Percentiles rank a stretch among this genome's conserved stretches.
These are phyloP conservation scores for Cladosporium velox DNA, from an alignment of 2,329 filamentous ascomycete genomes.

Conservation along the genomic window DNA sequence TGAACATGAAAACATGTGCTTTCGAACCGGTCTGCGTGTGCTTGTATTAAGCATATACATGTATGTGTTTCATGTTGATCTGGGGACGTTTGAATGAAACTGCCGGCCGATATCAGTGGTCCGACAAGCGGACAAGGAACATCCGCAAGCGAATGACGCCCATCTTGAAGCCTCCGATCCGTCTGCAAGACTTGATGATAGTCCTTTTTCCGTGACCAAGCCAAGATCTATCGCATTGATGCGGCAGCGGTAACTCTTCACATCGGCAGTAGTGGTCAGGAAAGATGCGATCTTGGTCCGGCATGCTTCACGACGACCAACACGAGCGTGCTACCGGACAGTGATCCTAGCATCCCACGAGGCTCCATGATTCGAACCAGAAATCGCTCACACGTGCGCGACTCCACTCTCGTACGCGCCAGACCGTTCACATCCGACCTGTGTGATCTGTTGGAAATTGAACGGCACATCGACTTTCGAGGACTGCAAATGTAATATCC, in stretches of 20 bases:
- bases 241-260: not conserved
- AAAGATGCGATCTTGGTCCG: not conserved
- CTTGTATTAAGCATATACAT: too few relatives aligned
- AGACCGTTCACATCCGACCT: not conserved
- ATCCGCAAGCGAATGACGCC: not conserved
- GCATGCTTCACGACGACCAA: not conserved
- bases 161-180: not conserved
- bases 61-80: too few relatives aligned
- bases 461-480: not conserved
- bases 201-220: not conserved
- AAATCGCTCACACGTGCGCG: not conserved
- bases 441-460: not conserved
- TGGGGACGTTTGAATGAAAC: too few relatives aligned
- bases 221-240: accelerated
- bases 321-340: not conserved
- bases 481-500: not conserved
- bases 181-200: not conserved
- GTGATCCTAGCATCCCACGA: not conserved
- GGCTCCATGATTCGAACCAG: not conserved
- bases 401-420: not conserved
- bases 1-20: too few relatives aligned
- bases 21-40: too few relatives aligned
- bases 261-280: not conserved
- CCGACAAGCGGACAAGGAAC: not conserved
- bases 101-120: too few relatives aligned